Conservation (phyloP, 2,329 filamentous ascomycete genomes). For the Canariomyces notabilis region DNA sequence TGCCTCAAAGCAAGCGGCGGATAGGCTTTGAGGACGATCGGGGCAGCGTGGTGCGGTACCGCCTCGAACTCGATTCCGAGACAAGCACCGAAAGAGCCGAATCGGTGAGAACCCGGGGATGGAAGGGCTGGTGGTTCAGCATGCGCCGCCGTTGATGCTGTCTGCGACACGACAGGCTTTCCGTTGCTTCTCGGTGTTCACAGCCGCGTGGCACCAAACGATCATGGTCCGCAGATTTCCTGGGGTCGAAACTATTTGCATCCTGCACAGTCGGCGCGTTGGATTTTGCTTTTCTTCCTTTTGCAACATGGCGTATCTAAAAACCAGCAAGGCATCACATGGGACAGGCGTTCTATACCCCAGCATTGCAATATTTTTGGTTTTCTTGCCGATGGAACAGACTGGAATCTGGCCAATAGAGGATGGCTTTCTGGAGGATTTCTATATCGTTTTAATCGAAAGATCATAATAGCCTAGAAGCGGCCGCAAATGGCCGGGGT, state of each 20-base stretch:
- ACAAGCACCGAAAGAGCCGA: constrained; percentile 24
- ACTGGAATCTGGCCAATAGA: constrained; percentile 5
- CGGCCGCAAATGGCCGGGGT: neutral
- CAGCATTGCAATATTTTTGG: constrained; percentile 9
- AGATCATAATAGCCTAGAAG: neutral
- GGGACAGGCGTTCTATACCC: constrained; percentile 21
- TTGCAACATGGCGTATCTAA: constrained; percentile 9
- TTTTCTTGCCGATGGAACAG: constrained; percentile 5
- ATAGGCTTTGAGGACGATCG: constrained; percentile 57
- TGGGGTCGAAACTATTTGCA: constrained; percentile 1
- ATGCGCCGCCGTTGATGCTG: constrained; percentile 13
- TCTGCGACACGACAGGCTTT: neutral
- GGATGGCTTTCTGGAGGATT: neutral
- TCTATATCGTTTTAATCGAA: constrained; percentile 4
- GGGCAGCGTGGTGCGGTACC: constrained; percentile 59
- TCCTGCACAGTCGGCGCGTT: constrained; percentile 13
- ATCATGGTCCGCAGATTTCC: neutral
- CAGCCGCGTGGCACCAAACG: neutral
- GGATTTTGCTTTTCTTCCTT: no score
- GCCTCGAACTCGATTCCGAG: constrained; percentile 52
- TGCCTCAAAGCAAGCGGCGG: constrained; percentile 45
- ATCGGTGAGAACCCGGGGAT: constrained; percentile 9
- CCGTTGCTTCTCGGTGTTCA: neutral
- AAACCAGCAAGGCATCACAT: constrained; percentile 10
- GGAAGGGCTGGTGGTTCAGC: constrained; percentile 24